A percentile compares a stretch with the other conserved stretches of the same genome.
These are phyloP conservation scores for Neonectria hederae DNA, from an alignment of 2,329 filamentous ascomycete species.

Conservation along the genomic window DNA sequence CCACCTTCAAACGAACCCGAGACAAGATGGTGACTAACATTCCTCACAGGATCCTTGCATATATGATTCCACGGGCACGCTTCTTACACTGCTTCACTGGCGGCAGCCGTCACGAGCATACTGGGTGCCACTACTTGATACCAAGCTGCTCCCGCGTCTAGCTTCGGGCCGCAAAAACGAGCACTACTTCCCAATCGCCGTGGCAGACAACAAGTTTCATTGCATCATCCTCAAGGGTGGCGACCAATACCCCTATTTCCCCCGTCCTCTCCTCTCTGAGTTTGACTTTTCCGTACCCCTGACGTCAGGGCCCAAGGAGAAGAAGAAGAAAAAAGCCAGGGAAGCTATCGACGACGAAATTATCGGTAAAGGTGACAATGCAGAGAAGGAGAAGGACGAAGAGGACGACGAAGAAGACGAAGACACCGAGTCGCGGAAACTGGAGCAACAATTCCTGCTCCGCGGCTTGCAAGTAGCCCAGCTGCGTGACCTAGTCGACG, in stretches of 20 bases:
- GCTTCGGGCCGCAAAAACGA: slow-evolving; percentile 88
- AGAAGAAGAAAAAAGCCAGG: slow-evolving; percentile 47
- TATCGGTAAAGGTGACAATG: slow-evolving; percentile 48
- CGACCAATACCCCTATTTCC: slow-evolving; percentile 93
- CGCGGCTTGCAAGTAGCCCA: slow-evolving; percentile 77
- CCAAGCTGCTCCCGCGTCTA: slow-evolving; percentile 81
- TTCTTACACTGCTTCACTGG: slow-evolving; percentile 92
- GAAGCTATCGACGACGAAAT: slow-evolving; percentile 43
- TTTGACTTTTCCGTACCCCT: slow-evolving; percentile 92
- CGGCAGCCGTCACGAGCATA: slow-evolving; percentile 82
- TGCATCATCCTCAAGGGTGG: slow-evolving; percentile 98
- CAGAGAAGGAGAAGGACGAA: slow-evolving; percentile 46
- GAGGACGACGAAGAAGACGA: slow-evolving; percentile 50
- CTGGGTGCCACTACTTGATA: slow-evolving; percentile 95
- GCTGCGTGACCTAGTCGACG: slow-evolving; percentile 76
- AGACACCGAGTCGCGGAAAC: slow-evolving; percentile 63
- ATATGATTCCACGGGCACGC: slow-evolving; percentile 90
- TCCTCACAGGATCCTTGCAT: slow-evolving; percentile 83
- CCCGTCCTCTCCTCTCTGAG: slow-evolving; percentile 86
- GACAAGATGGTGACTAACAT: slow-evolving; percentile 13
- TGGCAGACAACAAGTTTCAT: slow-evolving; percentile 91
- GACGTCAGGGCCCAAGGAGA: slow-evolving; percentile 58
- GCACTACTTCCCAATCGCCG: slow-evolving; percentile 93
- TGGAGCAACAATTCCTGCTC: slow-evolving; percentile 86
- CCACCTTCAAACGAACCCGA: background rate